Evolutionary conservation across 257 asterid genomes (phyloP).

Genomic region (Fraxinus pennsylvanica): DNA sequence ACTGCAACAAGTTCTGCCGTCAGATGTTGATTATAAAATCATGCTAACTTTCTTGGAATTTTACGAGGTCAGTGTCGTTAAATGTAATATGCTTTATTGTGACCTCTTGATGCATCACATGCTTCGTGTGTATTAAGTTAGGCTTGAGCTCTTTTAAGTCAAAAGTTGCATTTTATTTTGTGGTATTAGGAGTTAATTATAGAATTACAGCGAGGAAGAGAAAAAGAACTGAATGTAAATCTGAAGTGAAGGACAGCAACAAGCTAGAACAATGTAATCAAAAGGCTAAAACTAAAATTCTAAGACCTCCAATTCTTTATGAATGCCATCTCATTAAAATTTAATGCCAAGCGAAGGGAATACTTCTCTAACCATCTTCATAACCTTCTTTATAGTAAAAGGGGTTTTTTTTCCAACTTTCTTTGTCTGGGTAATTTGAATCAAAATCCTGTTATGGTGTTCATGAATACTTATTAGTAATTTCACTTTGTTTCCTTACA

Average conservation of each 20-base stretch:
- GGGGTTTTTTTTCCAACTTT: too few relatives aligned
- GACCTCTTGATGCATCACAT: background rate
- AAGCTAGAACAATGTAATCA: background rate
- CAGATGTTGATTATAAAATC: constrained; percentile 81
- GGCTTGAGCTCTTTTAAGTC: too few relatives aligned
- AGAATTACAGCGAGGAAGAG: background rate
- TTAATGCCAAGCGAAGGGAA: background rate
- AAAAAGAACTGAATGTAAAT: background rate
- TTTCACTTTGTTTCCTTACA: background rate
- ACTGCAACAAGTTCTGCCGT: constrained; percentile 88
- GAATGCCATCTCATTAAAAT: background rate
- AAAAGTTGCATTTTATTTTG: background rate
- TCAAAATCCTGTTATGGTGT: background rate
- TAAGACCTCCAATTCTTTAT: background rate
- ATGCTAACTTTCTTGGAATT: constrained; percentile 90
- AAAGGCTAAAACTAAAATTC: background rate
- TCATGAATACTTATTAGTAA: background rate
- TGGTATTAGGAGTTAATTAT: background rate
- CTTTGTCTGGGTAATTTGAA: background rate
- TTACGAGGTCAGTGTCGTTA: constrained; percentile 64
- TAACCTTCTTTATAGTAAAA: background rate
- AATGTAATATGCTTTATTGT: constrained; percentile 4
- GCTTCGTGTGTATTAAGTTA: background rate
- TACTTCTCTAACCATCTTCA: background rate
- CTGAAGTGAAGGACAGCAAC: background rate